phyloP scores from a whole-genome alignment of 441 rosid genomes.

The Geranium incanum region DNA sequence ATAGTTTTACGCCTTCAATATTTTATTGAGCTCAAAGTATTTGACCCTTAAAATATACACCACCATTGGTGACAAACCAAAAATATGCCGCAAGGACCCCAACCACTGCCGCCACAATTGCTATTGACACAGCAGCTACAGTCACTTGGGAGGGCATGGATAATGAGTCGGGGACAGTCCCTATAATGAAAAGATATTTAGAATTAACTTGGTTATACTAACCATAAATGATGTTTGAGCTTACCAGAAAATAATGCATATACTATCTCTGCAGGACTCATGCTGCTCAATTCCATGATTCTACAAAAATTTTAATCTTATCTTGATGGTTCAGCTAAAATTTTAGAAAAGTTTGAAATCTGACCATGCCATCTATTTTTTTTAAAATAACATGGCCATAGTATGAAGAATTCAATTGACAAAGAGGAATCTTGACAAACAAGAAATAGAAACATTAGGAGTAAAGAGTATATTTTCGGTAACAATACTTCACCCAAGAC shows the following conservation, averaged over 20 bases:
- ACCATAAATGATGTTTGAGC: conserved; percentile 7
- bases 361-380: not conserved
- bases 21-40: conserved; percentile 35
- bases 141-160: conserved; percentile 70
- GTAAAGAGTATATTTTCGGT: not conserved
- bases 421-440: not conserved
- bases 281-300: not conserved
- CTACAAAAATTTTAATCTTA: not conserved
- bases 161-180: conserved; percentile 80
- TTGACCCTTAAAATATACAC: conserved; percentile 56
- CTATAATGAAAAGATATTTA: conserved; percentile 65
- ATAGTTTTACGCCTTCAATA: conserved; percentile 13
- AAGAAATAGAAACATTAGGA: not conserved
- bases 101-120: conserved; percentile 55
- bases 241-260: not conserved
- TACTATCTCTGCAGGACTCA: not conserved
- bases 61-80: conserved; percentile 70
- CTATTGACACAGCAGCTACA: conserved; percentile 58
- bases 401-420: not conserved
- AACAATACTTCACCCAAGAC: not conserved
- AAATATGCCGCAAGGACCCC: conserved; percentile 69
- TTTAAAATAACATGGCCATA: not conserved
- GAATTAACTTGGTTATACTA: conserved; percentile 26
- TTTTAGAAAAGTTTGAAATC: not conserved
- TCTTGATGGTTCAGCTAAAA: not conserved